Percentiles rank a stretch among this genome's conserved stretches.
Evolutionary conservation across 2,329 filamentous ascomycete genomes (phyloP).

Genomic region (Stenocarpella maydis): DNA sequence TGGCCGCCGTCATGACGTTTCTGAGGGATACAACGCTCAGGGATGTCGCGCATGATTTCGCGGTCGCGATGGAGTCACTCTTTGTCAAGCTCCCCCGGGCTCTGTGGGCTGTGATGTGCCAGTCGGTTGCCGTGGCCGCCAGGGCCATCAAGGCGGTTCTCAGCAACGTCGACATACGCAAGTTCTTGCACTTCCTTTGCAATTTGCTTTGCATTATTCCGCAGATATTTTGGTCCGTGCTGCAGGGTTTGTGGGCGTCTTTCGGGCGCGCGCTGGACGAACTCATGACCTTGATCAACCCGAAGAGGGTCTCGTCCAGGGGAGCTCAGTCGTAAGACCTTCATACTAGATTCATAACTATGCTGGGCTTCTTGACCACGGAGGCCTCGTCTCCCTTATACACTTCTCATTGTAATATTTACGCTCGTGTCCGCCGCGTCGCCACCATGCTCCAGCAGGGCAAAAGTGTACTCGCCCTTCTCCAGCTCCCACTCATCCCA

Average conservation of each 20-base stretch:
- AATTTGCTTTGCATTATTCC: not conserved
- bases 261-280: not conserved
- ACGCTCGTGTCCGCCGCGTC: constrained; percentile 43
- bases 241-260: not conserved
- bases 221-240: not conserved
- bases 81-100: constrained; percentile 45
- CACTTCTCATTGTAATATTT: constrained; percentile 51
- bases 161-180: constrained; percentile 26
- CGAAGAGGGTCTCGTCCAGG: not conserved
- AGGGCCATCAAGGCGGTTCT: constrained; percentile 44
- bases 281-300: not conserved
- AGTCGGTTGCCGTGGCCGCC: constrained; percentile 40
- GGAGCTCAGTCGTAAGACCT: not conserved
- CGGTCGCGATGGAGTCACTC: constrained; percentile 41
- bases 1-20: constrained; percentile 45
- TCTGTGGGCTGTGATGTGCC: constrained; percentile 40
- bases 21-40: constrained; percentile 47
- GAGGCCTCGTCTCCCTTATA: constrained; percentile 31
- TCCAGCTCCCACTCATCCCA: constrained; percentile 54
- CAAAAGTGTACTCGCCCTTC: constrained; percentile 52
- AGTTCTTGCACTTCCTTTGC: too few species aligned
- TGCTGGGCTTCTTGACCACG: too few species aligned
- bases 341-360: not conserved
- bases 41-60: constrained; percentile 51
- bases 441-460: constrained; percentile 51